A percentile compares a stretch with the other conserved stretches of the same genome.
phyloP scores from a whole-genome alignment of 768 basidiomycete genomes.

The Boletus edulis region DNA sequence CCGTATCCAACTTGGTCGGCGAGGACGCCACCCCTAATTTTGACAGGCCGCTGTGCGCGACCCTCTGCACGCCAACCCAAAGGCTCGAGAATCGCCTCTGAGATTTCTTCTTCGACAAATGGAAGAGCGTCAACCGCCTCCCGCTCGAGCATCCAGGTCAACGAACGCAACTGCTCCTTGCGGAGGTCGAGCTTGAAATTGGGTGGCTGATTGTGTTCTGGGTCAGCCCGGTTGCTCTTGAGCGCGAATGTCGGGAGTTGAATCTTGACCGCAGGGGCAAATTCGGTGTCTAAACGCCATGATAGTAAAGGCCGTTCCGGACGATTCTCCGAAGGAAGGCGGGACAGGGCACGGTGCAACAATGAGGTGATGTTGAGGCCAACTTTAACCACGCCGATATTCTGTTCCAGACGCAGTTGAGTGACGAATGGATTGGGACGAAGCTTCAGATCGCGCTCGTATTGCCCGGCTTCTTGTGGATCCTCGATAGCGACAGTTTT shows the following conservation, averaged over 20 bases:
- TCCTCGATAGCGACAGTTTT: slow-evolving; percentile 74
- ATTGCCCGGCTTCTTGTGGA: slow-evolving; percentile 80
- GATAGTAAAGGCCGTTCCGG: slow-evolving; percentile 50
- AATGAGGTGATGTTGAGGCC: slow-evolving; percentile 88
- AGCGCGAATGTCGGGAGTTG: slow-evolving; percentile 66
- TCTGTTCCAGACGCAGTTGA: slow-evolving; percentile 66
- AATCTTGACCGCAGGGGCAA: slow-evolving; percentile 59
- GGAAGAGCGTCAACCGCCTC: slow-evolving; percentile 63
- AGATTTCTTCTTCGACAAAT: slow-evolving; percentile 92
- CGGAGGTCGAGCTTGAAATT: slow-evolving; percentile 73
- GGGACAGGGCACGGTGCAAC: slow-evolving; percentile 80
- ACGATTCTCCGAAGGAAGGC: slow-evolving; percentile 61
- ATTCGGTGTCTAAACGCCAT: slow-evolving; percentile 84
- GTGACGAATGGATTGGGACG: slow-evolving; percentile 87
- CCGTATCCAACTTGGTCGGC: slow-evolving; percentile 98
- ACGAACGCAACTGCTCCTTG: slow-evolving; percentile 83
- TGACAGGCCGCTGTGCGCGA: slow-evolving; percentile 73
- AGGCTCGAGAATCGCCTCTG: slow-evolving; percentile 82
- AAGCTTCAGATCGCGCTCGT: slow-evolving; percentile 83
- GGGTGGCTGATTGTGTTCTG: slow-evolving; percentile 71
- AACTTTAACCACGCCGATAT: slow-evolving; percentile 70
- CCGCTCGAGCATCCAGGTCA: slow-evolving; percentile 89
- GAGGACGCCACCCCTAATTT: slow-evolving; percentile 83
- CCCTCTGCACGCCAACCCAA: slow-evolving; percentile 96
- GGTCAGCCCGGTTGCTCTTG: slow-evolving; percentile 72